These are phyloP conservation scores for Pseudogymnoascus sp. DNA, from an alignment of 2,329 filamentous ascomycete genomes.

Conservation along the genomic window DNA sequence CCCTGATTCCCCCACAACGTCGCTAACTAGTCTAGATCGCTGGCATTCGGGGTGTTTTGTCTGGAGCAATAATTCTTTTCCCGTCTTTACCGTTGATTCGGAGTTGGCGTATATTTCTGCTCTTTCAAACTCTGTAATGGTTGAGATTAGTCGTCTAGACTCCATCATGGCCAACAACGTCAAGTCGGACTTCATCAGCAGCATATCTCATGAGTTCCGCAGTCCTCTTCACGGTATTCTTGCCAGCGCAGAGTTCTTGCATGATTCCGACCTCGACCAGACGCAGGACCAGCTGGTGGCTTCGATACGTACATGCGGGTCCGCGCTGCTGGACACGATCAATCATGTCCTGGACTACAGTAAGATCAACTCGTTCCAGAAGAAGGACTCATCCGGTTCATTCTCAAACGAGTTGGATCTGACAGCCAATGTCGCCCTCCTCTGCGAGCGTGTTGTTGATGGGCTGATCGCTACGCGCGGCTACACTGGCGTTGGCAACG, in stretches of 20 bases:
- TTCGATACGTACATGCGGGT: constrained; percentile 43
- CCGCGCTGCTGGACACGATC: constrained; percentile 46
- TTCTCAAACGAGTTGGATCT: constrained; percentile 24
- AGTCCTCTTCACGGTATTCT: constrained; percentile 40
- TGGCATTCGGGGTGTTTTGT: constrained; percentile 25
- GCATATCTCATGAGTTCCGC: constrained; percentile 26
- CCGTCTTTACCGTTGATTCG: constrained; percentile 23
- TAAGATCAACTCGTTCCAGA: constrained; percentile 41
- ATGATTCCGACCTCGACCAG: constrained; percentile 39
- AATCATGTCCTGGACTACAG: constrained; percentile 46
- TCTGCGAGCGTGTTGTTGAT: constrained; percentile 26
- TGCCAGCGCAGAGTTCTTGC: constrained; percentile 43
- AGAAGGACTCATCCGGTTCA: constrained; percentile 15
- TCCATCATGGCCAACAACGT: constrained; percentile 23
- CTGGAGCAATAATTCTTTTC: constrained; percentile 20
- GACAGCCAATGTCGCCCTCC: constrained; percentile 22
- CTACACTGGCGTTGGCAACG: neutral
- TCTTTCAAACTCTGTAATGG: constrained; percentile 24
- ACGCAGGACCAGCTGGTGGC: constrained; percentile 40
- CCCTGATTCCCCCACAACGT: neutral
- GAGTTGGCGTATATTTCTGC: constrained; percentile 23
- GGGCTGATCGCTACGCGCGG: constrained; percentile 23
- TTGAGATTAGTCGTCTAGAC: constrained; percentile 24
- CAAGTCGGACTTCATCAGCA: constrained; percentile 26
- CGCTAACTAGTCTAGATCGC: constrained; percentile 16